These are phyloP conservation scores for Paragyromitra xinjiangensis DNA, from an alignment of 495 filamentous ascomycete genomes.

Conservation along the genomic window DNA sequence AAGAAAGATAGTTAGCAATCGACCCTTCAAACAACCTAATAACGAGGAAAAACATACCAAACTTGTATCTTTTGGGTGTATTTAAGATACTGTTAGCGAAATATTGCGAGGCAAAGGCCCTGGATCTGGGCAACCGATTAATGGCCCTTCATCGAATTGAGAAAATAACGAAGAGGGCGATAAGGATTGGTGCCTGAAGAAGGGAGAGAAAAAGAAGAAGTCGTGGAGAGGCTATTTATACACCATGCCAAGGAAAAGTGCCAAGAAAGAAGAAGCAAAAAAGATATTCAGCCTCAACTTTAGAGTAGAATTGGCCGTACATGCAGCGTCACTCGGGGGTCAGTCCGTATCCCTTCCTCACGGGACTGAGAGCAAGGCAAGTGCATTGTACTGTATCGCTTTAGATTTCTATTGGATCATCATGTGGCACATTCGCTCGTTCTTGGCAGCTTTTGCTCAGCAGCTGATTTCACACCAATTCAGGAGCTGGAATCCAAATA, in stretches of 20 bases:
- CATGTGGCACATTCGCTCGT: background rate
- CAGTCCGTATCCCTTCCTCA: background rate
- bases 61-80: conserved; percentile 51
- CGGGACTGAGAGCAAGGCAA: background rate
- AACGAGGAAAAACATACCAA: conserved; percentile 40
- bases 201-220: conserved; percentile 17
- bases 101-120: conserved; percentile 56
- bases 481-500: background rate
- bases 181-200: conserved; percentile 55
- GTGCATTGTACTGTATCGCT: background rate
- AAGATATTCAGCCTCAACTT: conserved; percentile 16
- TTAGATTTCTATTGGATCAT: background rate
- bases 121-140: conserved; percentile 51
- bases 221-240: conserved; percentile 30
- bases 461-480: background rate
- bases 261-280: conserved; percentile 25
- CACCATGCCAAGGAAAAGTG: conserved; percentile 28
- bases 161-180: conserved; percentile 46
- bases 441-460: background rate
- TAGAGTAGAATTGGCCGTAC: background rate
- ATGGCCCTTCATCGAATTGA: conserved; percentile 53
- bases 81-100: conserved; percentile 57
- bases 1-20: conserved; percentile 22
- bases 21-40: background rate
- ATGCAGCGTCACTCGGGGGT: conserved; percentile 10